Percentiles rank a stretch among this genome's conserved stretches.
Conservation (phyloP, 1,284 basidiomycete species). For the Sparassis latifolia region DNA sequence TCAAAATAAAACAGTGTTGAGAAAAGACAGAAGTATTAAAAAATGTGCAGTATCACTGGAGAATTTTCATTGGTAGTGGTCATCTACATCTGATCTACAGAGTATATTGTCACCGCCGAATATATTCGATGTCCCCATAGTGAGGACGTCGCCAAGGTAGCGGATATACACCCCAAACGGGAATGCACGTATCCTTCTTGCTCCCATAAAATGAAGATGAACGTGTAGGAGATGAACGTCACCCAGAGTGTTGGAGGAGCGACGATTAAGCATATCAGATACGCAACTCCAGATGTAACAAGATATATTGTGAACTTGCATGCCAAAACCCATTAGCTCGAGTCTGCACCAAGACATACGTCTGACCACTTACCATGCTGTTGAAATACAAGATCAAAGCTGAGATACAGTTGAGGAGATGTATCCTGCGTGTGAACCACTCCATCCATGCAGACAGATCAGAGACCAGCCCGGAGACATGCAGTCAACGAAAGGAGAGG, state of each 20-base stretch:
- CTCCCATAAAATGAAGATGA: conserved; percentile 88
- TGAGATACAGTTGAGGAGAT: conserved; percentile 15
- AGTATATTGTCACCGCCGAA: conserved; percentile 11
- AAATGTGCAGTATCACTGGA: too few relatives aligned
- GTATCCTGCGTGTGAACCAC: conserved; percentile 58
- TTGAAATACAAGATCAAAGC: background rate
- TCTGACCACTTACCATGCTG: background rate
- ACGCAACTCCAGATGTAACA: background rate
- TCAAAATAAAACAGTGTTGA: conserved; percentile 21
- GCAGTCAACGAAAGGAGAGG: conserved; percentile 30
- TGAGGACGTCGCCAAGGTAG: conserved; percentile 12
- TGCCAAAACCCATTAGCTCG: too few relatives aligned
- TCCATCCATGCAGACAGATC: conserved; percentile 27
- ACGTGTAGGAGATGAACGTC: conserved; percentile 60
- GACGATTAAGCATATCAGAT: background rate
- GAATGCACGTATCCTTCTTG: conserved; percentile 24
- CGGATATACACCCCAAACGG: conserved; percentile 10
- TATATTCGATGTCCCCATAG: conserved; percentile 13
- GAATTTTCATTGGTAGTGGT: too few relatives aligned
- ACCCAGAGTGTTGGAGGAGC: conserved; percentile 87
- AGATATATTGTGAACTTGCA: conserved; percentile 2
- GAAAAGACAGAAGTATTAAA: too few relatives aligned
- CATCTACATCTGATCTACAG: too few relatives aligned
- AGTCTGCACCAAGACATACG: too few relatives aligned
- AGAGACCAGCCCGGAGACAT: conserved; percentile 15